Evolutionary conservation across 371 early-diverging fungal species (phyloP), one percentile per base, ranked within the genome.

Genomic region (Syncephalastrum racemosum): DNA sequence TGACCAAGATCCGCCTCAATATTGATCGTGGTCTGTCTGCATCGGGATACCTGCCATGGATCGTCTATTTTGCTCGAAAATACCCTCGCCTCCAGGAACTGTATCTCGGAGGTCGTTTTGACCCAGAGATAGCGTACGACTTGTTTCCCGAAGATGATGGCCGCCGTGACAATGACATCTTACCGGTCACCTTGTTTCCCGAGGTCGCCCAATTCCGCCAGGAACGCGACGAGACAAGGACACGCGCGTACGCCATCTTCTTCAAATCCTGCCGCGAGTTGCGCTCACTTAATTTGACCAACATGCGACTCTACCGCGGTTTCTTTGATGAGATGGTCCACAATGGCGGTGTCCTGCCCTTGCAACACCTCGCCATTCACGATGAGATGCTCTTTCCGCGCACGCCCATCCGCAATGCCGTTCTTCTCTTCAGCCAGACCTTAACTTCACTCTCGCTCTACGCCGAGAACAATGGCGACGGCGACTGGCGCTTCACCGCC

Each of bases 301-400:
- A 47, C 7, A 47, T 47, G 47, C 47, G 47, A 15, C 47, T 47
- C 20, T 47, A 47, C 8, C 47, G 47, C 12, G 47, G 47, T 4
- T 47, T 47, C 47, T 47, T 47, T 20, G 20, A 20, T 23, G 5
- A 47, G 25, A 47, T 47, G 47, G 20, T 47, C 47, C 47, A 47
- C 23, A 18, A 20, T 13, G 47, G 47, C 14, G 36, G 36, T 10
- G 25, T 23, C 4, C 20, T 47, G 23, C 47, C 20, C 23, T 25
- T 47, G 18, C 25, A 20, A 4, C 47, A 47, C 20, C 25, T 47
- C 23, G 20, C 47, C 14, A 47, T 47, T 8, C 47, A 47, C 7
- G 47, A 47, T 8, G 47, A 47, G 8, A 47, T 47, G 47, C 47
- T 47, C 25, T 47, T 47, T 15, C 47, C 47, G 20, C 20, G 23